A percentile compares a stretch with the other conserved stretches of the same genome.
These are phyloP conservation scores for Kodamaea sagamina DNA, from an alignment of 805 yeast genomes.

Conservation along the genomic window DNA sequence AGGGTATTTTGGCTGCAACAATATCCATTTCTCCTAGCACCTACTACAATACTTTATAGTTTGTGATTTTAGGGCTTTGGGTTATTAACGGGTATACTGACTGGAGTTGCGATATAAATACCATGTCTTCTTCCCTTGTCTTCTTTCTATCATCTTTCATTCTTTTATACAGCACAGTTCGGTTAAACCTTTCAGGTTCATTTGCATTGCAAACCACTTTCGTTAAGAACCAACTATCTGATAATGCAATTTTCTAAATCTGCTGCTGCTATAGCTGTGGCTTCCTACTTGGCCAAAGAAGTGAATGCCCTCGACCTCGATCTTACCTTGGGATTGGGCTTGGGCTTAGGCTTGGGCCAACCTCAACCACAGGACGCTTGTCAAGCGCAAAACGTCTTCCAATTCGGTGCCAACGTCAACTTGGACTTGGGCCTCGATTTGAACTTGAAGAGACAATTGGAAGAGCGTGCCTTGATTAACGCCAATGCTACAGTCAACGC, in stretches of 20 bases:
- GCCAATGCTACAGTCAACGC: constrained; percentile 10
- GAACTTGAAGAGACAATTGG: constrained; percentile 14
- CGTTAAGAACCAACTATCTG: constrained; percentile 7
- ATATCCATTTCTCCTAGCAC: no score
- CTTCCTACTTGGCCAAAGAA: constrained; percentile 12
- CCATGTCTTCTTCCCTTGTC: background rate
- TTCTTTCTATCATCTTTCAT: background rate
- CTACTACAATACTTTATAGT: no score
- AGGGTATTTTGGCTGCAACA: no score
- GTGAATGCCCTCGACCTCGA: constrained; percentile 16
- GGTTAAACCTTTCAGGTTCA: background rate
- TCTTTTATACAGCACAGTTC: background rate
- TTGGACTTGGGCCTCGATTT: constrained; percentile 15
- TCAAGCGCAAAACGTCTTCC: constrained; percentile 11
- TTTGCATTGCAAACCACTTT: constrained; percentile 1
- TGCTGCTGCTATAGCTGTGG: constrained; percentile 16
- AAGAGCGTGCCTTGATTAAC: constrained; percentile 2
- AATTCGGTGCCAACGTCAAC: constrained; percentile 16
- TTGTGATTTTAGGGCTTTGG: background rate
- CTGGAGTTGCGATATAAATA: background rate
- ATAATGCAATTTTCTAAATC: constrained; percentile 18
- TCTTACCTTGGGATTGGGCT: constrained; percentile 11
- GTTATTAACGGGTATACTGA: no score
- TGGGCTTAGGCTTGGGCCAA: constrained; percentile 9
- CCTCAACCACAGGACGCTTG: constrained; percentile 12